These are phyloP conservation scores for Candida suzukii DNA, from an alignment of 805 yeast species.

Conservation along the genomic window DNA sequence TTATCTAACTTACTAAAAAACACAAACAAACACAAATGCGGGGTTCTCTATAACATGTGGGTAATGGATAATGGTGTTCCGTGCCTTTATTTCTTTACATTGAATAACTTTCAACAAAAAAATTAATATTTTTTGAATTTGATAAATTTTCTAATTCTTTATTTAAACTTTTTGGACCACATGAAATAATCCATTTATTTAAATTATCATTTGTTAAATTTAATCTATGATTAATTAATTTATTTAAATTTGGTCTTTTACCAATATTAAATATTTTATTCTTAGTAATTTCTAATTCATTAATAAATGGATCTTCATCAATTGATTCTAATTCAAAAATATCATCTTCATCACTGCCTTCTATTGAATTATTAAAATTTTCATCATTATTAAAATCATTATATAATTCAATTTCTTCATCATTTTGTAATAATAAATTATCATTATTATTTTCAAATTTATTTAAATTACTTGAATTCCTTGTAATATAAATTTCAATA, in stretches of 20 bases:
- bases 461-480: too few relatives aligned
- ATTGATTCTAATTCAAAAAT: slow-evolving; percentile 20
- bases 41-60: too few relatives aligned
- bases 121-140: slow-evolving; percentile 25
- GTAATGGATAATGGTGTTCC: too few relatives aligned
- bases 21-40: too few relatives aligned
- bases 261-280: slow-evolving; percentile 19
- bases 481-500: slow-evolving; percentile 33
- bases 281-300: neutral
- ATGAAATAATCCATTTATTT: slow-evolving; percentile 47
- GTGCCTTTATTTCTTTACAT: slow-evolving; percentile 18
- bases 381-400: neutral
- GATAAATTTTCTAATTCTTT: slow-evolving; percentile 34
- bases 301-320: slow-evolving; percentile 14
- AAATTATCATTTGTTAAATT: slow-evolving; percentile 25
- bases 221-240: slow-evolving; percentile 22
- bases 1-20: too few relatives aligned
- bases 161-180: slow-evolving; percentile 48
- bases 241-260: slow-evolving; percentile 37
- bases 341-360: slow-evolving; percentile 7
- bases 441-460: too few relatives aligned
- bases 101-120: slow-evolving; percentile 37
- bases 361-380: slow-evolving; percentile 1
- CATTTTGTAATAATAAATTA: too few relatives aligned
- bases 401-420: slow-evolving; percentile 2